These are phyloP conservation scores for Alnus glutinosa DNA, from an alignment of 306 rosid species.

Conservation along the genomic window DNA sequence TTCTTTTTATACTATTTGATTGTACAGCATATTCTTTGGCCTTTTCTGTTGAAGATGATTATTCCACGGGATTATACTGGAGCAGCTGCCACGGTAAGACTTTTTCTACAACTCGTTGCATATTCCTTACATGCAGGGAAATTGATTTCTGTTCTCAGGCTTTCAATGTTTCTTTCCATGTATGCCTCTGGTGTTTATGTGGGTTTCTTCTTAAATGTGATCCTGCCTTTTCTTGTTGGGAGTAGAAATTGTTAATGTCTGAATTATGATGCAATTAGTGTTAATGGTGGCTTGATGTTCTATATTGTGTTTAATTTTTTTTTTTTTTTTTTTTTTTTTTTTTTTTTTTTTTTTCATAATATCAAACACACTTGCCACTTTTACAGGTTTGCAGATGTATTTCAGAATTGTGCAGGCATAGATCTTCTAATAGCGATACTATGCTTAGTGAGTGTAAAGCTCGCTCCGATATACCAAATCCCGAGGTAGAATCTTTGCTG, in stretches of 20 bases:
- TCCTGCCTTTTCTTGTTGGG: background rate
- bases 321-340: background rate
- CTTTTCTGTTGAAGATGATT: constrained; percentile 91
- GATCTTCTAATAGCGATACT: constrained; percentile 50
- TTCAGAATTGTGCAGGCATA: constrained; percentile 88
- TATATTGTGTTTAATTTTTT: background rate
- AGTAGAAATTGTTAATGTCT: background rate
- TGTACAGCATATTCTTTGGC: constrained; percentile 93
- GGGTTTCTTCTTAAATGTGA: background rate
- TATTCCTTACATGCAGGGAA: constrained; percentile 10
- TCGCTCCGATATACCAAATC: constrained; percentile 73
- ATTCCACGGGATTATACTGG: constrained; percentile 74
- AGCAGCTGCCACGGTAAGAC: constrained; percentile 81
- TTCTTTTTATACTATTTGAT: constrained; percentile 19
- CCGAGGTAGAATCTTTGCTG: constrained; percentile 53
- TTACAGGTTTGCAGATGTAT: constrained; percentile 95
- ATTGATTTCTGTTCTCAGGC: constrained; percentile 18
- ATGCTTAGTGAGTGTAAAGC: constrained; percentile 78
- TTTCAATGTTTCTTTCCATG: constrained; percentile 15
- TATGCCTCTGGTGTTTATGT: background rate
- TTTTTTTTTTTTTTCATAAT: constrained; percentile 9
- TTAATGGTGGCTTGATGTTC: constrained; percentile 1
- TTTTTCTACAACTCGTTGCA: constrained; percentile 12
- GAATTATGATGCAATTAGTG: constrained; percentile 5
- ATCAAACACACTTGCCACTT: constrained; percentile 23